Conservation (phyloP, 495 filamentous ascomycete species). For the Talaromyces liani region DNA sequence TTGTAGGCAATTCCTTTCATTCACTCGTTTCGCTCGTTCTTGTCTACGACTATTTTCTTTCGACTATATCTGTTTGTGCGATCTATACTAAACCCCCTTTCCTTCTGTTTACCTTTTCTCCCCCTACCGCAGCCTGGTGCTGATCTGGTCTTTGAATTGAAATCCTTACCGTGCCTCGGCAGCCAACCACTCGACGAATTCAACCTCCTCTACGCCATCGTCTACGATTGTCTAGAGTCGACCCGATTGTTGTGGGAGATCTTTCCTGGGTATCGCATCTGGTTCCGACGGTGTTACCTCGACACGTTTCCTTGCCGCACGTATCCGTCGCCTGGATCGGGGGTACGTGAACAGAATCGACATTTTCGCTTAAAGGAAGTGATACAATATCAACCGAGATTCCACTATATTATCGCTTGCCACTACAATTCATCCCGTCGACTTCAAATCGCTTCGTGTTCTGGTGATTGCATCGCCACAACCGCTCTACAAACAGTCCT, state of each 20-base stretch:
- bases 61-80: constrained; percentile 9
- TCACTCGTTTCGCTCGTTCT: constrained; percentile 16
- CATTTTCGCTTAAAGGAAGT: neutral
- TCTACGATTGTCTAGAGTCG: neutral
- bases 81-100: constrained; percentile 11
- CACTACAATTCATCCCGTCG: neutral
- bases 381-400: neutral
- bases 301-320: neutral
- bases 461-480: neutral
- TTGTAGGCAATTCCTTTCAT: constrained; percentile 8
- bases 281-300: neutral
- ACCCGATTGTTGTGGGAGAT: neutral
- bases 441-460: neutral
- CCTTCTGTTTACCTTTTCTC: constrained; percentile 18
- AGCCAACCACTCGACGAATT: neutral
- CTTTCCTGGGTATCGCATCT: neutral
- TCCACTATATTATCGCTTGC: neutral
- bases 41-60: constrained; percentile 18
- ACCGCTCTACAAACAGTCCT: neutral
- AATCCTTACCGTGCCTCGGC: constrained; percentile 10
- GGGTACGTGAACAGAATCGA: neutral
- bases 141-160: constrained; percentile 16
- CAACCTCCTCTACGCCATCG: neutral
- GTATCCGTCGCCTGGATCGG: neutral
- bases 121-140: constrained; percentile 31